A percentile compares a stretch with the other conserved stretches of the same genome.
Conservation (phyloP, 257 asterid genomes). For the Lycium ferocissimum region DNA sequence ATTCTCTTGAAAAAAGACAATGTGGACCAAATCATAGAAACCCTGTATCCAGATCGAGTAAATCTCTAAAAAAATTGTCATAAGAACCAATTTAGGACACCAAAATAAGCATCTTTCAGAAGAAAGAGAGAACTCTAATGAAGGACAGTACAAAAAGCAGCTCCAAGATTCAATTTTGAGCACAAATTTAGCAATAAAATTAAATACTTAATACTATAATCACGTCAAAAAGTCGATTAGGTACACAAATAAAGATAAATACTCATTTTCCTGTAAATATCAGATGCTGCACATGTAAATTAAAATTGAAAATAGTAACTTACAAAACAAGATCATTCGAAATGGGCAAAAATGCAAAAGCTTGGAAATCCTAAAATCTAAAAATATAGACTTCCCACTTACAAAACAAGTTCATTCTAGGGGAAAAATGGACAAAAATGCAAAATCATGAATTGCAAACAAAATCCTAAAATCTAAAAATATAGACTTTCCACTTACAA, state of each 20-base stretch:
- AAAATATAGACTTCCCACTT: background rate
- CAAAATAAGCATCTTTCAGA: background rate
- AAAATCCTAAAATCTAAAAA: too few species aligned
- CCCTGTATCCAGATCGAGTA: background rate
- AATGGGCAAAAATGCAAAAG: too few species aligned
- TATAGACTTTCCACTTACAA: too few species aligned
- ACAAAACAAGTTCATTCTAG: background rate
- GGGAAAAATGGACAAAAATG: too few species aligned
- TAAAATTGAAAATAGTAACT: background rate
- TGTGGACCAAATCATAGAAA: background rate
- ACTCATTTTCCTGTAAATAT: background rate
- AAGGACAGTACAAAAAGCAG: background rate
- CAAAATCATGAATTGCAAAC: too few species aligned
- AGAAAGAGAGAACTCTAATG: background rate
- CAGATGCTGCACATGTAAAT: background rate
- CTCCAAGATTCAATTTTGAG: constrained; percentile 9
- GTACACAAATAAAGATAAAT: too few species aligned
- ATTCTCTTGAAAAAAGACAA: constrained; percentile 10
- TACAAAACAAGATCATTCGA: background rate
- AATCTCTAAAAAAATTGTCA: background rate
- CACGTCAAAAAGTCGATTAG: background rate
- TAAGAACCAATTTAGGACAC: background rate
- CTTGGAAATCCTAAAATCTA: background rate
- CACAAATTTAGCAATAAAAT: constrained; percentile 10
- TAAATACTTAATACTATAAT: background rate